Base-by-base conservation (phyloP, 345 rosid species). In the Eucalyptus cloeziana region DNA sequence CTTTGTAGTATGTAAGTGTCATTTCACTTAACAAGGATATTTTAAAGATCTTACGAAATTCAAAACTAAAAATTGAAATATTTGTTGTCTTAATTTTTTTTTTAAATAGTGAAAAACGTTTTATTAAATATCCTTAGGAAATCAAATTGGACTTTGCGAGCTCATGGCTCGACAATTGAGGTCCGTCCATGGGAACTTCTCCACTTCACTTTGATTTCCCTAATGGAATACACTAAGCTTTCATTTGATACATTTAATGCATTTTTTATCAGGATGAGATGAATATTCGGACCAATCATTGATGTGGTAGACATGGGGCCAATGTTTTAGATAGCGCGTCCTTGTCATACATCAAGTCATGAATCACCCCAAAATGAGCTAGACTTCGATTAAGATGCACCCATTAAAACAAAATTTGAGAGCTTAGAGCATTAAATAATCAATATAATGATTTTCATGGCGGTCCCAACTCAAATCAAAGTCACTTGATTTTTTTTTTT, bases 371-470 rank as follows among this genome's bases (percentile, higher is more conserved):
- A 56, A 56, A 56, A 24, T 56, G 62, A 56, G 62, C 30, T 22
- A 22, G 6, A 22, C 62, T 56, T 56, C 1, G 3, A 56, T 56
- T 24, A 0, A 56, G 30, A 56, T 56, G 62, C 30, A 24, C 6
- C 13, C 30, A 56, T 56, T 0, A 56, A 22, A 56, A 24, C 6
- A 56, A 56, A 56, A 56, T 8, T 56, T 56, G 3, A 0, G 0
- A 56, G 30, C 0, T 1, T 56, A 24, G 62, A 56, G 0, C 62
- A 56, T 56, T 56, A 56, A 24, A 56, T 4, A 24, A 56, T 24
- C 6, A 0, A 10, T 22, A 10, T 56, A 0, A 56, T 56, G 30
- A 24, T 56, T 24, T 24, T 56, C 6, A 56, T 24, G 30, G 13
- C 6, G 0, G 1, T 9, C 30, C 62, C 24, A 24, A 56, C 62